Base-by-base conservation (phyloP, 2,329 filamentous ascomycete genomes). In the Plenodomus tracheiphilus region DNA sequence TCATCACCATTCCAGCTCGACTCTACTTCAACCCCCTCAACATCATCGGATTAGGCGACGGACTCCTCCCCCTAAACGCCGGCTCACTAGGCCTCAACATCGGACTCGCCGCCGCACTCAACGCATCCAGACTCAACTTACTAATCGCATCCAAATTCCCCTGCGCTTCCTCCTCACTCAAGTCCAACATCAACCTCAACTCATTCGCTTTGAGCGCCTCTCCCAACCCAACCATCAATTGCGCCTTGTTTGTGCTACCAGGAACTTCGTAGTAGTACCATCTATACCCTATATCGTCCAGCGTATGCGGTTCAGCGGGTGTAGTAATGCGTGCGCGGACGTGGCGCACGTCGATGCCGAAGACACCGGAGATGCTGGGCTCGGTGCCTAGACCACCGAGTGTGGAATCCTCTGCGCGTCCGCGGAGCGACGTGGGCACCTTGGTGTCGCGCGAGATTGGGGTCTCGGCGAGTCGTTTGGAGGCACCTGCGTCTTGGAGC, bases 311-410 rank as follows among this genome's bases (percentile, higher is more conserved):
- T 47, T 69, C 68, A 34, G 59, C 63, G 1, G 68, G 68, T 3
- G 62, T 65, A 1, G 68, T 66, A 43, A 71, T 58, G 35, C 65
- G 57, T 15, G 68, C 68, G 2, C 41, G 48, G 39, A 70, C 57
- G 16, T 63, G 57, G 34, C 68, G 53, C 10, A 72, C 59, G 30
- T 72, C 68, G 68, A 71, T 69, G 36, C 69, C 69, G 51, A 72
- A 72, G 5, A 72, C 60, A 41, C 68, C 69, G 22, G 68, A 71
- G 37, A 72, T 57, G 19, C 59, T 51, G 2, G 61, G 58, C 41
- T 71, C 68, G 40, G 50, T 58, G 49, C 62, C 68, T 18, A 68
- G 53, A 1, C 63, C 64, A 18, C 62, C 68, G 11, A 71, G 51
- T 11, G 50, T 61, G 2, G 62, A 64, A 5, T 25, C 22, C 44